Conservation (phyloP, 805 yeast species). For the Nakazawaea wickerhamii region DNA sequence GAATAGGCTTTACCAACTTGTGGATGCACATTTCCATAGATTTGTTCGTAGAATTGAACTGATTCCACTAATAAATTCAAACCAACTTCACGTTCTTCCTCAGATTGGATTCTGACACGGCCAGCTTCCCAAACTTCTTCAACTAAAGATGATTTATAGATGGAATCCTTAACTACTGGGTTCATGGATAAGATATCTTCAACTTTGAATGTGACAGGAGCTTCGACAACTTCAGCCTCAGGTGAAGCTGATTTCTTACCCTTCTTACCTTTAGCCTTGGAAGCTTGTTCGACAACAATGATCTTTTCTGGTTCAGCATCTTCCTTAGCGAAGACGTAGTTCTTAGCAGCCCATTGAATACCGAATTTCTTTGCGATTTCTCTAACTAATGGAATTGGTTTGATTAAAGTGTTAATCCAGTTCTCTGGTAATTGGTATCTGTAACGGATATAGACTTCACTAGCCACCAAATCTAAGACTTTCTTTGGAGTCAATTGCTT, state of each 20-base stretch:
- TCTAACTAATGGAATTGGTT: constrained; percentile 46
- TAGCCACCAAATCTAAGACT: constrained; percentile 39
- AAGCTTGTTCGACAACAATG: constrained; percentile 23
- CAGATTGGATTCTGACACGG: constrained; percentile 31
- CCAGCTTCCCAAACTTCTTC: constrained; percentile 76
- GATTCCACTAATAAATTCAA: constrained; percentile 63
- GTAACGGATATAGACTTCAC: constrained; percentile 57
- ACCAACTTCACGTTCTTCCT: constrained; percentile 49
- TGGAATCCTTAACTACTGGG: constrained; percentile 72
- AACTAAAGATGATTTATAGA: constrained; percentile 58
- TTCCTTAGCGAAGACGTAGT: constrained; percentile 44
- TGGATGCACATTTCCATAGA: constrained; percentile 75
- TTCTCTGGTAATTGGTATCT: constrained; percentile 48
- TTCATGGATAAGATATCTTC: constrained; percentile 64
- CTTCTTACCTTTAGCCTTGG: constrained; percentile 25
- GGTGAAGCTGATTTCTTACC: constrained; percentile 17
- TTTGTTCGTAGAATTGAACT: constrained; percentile 69
- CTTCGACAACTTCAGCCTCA: constrained; percentile 15
- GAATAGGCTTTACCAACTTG: constrained; percentile 71
- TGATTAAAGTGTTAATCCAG: constrained; percentile 38
- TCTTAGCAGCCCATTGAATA: constrained; percentile 68
- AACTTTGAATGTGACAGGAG: constrained; percentile 42
- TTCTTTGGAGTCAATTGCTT: constrained; percentile 39
- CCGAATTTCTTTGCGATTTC: constrained; percentile 76
- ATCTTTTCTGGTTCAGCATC: constrained; percentile 26